Evolutionary conservation across 768 basidiomycete species (phyloP).

Genomic region (Rhodotorula diobovata): DNA sequence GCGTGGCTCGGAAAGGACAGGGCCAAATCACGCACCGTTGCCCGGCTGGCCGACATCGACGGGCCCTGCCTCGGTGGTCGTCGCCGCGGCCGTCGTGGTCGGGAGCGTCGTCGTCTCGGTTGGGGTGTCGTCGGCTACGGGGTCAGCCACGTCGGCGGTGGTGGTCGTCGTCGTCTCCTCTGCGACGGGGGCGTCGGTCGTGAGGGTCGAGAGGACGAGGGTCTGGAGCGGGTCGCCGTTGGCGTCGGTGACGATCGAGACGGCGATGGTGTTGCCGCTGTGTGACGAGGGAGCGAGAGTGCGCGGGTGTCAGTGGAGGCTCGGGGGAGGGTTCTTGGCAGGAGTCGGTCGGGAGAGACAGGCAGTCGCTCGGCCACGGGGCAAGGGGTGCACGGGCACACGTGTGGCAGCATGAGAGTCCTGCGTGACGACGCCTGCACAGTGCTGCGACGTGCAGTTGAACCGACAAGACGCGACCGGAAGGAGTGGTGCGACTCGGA

Average conservation of each 20-base stretch:
- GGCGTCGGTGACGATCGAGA: slow-evolving; percentile 21
- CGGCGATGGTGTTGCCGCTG: slow-evolving; percentile 20
- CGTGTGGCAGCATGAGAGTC: no score
- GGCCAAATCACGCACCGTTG: background rate
- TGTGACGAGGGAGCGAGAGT: background rate
- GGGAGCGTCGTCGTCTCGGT: background rate
- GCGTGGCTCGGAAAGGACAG: background rate
- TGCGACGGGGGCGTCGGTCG: background rate
- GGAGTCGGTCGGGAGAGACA: no score
- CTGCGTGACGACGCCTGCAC: no score
- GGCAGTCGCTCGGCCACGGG: no score
- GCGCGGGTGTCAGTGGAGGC: background rate
- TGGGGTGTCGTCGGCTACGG: background rate
- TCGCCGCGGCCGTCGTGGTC: background rate
- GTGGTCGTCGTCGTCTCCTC: background rate
- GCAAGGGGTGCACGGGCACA: no score
- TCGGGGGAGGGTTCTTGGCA: no score
- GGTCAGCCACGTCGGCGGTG: background rate
- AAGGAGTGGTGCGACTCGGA: no score
- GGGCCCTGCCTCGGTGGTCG: background rate
- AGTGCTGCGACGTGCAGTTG: no score
- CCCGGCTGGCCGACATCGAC: no score
- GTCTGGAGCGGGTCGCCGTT: background rate
- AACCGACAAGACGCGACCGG: no score
- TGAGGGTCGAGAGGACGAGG: slow-evolving; percentile 8